Conservation (phyloP, 169 alveolate genomes). For the Cryptosporidium ubiquitum region DNA sequence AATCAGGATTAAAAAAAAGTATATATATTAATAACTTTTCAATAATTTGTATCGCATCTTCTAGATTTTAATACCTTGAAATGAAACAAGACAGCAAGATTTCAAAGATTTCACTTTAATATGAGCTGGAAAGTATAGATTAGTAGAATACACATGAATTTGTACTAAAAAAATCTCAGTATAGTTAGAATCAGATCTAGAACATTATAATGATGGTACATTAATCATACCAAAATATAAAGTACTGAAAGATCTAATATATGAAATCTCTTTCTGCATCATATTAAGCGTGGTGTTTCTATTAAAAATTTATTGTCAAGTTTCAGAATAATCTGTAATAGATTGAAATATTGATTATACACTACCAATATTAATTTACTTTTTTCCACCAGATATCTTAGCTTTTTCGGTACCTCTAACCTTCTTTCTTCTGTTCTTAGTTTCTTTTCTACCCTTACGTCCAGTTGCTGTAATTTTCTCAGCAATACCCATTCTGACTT, state of each 20-base stretch:
- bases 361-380: conserved; percentile 74
- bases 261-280: not conserved
- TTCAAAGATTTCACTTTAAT: not conserved
- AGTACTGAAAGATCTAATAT: not conserved
- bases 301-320: not conserved
- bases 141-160: too few species aligned
- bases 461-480: conserved; percentile 84
- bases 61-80: conserved; percentile 6
- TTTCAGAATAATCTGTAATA: not conserved
- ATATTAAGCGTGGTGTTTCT: not conserved
- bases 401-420: conserved; percentile 81
- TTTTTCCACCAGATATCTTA: conserved; percentile 82
- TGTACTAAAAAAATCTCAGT: too few species aligned
- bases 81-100: not conserved
- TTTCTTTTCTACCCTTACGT: conserved; percentile 88
- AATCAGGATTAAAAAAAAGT: conserved; percentile 30
- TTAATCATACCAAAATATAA: not conserved
- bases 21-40: conserved; percentile 16
- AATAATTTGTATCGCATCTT: not conserved
- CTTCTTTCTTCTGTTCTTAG: conserved; percentile 89
- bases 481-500: conserved; percentile 85
- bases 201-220: not conserved
- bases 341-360: not conserved
- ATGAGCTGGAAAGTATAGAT: not conserved
- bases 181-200: not conserved